Percentiles rank a stretch among this genome's conserved stretches.
These are phyloP conservation scores for Neofusicoccum umdonicola DNA, from an alignment of 2,329 filamentous ascomycete species.

Conservation along the genomic window DNA sequence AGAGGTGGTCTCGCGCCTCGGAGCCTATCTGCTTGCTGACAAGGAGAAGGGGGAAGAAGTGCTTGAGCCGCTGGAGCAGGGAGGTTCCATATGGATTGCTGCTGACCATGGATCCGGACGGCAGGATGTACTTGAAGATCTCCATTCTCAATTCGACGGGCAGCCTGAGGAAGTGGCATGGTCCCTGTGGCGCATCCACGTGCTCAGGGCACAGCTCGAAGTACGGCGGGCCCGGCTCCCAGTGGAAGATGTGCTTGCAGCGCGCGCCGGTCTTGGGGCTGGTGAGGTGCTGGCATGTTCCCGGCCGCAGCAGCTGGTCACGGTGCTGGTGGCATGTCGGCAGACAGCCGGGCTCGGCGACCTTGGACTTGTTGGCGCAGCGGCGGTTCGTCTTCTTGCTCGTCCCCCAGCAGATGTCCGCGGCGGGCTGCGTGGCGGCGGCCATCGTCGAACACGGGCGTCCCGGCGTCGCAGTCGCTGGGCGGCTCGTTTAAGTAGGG, in stretches of 20 bases:
- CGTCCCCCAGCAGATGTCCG: constrained; percentile 5
- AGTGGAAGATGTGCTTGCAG: constrained; percentile 29
- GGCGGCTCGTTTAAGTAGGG: not conserved
- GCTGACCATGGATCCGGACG: constrained; percentile 23
- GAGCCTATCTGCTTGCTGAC: constrained; percentile 28
- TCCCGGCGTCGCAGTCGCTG: not conserved
- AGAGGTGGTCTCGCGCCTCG: constrained; percentile 32
- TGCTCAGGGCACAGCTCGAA: constrained; percentile 32
- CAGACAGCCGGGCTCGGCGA: constrained; percentile 22
- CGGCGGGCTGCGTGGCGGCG: not conserved
- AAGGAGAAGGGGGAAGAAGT: constrained; percentile 22
- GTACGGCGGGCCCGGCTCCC: constrained; percentile 27
- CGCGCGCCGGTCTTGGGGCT: constrained; percentile 21
- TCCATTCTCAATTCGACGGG: constrained; percentile 33
- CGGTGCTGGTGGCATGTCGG: constrained; percentile 31
- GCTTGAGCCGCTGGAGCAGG: not conserved
- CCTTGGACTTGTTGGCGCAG: constrained; percentile 11
- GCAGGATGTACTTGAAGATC: constrained; percentile 32
- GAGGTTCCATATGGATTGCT: not conserved
- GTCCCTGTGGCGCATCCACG: constrained; percentile 26
- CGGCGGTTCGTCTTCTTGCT: constrained; percentile 11
- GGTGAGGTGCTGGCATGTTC: constrained; percentile 27
- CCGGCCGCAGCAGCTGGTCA: constrained; percentile 28
- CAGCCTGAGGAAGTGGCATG: constrained; percentile 32
- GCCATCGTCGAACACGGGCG: not conserved